Percentiles rank a stretch among this genome's conserved stretches.
Conservation (phyloP, 2,329 filamentous ascomycete species). For the Cryphonectria parasitica region DNA sequence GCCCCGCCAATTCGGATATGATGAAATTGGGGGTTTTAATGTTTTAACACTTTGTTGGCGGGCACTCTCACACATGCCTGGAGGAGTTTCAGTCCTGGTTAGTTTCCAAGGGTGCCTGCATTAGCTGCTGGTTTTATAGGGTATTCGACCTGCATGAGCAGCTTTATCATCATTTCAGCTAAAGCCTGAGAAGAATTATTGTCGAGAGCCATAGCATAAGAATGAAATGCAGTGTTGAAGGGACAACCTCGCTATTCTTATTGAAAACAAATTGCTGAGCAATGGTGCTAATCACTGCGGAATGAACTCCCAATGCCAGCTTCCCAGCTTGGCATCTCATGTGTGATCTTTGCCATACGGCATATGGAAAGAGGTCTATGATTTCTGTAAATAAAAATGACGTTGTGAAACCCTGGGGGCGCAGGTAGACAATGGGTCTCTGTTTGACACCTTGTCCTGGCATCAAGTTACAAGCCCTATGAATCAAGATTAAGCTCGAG, state of each 20-base stretch:
- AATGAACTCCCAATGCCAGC: neutral
- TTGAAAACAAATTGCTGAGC: too few species aligned
- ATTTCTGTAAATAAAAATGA: too few species aligned
- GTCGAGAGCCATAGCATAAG: neutral
- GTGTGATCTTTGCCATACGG: neutral
- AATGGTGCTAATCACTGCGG: too few species aligned
- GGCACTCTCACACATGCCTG: neutral
- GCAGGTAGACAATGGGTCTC: neutral
- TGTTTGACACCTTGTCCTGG: neutral
- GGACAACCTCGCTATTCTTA: neutral
- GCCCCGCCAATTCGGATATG: neutral
- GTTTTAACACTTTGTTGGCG: neutral
- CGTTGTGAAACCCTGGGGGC: neutral
- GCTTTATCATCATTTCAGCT: neutral
- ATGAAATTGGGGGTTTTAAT: neutral
- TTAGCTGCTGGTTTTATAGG: neutral
- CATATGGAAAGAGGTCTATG: neutral
- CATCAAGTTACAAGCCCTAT: neutral
- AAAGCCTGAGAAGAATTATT: neutral
- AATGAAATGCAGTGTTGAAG: neutral
- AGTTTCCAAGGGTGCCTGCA: neutral
- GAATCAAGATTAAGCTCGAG: neutral
- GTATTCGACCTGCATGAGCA: neutral
- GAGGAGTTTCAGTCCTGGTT: neutral
- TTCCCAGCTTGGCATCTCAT: neutral